Conservation (phyloP, 352 stramenopile genomes). For the Globisporangium canariense region DNA sequence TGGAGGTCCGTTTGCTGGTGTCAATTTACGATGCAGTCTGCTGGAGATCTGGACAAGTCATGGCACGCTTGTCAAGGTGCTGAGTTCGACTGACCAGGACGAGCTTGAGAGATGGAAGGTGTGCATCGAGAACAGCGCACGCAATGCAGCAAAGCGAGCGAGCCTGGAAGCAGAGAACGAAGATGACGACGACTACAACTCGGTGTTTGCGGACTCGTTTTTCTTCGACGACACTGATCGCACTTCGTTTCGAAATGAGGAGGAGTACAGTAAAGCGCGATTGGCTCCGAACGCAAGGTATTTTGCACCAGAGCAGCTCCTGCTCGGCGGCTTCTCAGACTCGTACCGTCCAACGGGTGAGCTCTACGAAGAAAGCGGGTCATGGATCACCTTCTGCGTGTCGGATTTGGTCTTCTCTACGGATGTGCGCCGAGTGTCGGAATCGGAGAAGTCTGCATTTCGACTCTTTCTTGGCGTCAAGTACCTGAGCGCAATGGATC, state of each 20-base stretch:
- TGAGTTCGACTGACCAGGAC: constrained; percentile 51
- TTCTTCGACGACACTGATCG: constrained; percentile 15
- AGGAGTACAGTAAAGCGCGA: constrained; percentile 11
- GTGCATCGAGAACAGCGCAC: constrained; percentile 56
- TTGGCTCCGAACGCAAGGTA: constrained; percentile 22
- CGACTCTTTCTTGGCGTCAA: constrained; percentile 54
- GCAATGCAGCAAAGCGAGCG: constrained; percentile 33
- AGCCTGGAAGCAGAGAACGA: constrained; percentile 22
- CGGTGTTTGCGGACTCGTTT: constrained; percentile 26
- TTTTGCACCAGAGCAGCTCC: constrained; percentile 41
- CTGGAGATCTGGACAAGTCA: constrained; percentile 58
- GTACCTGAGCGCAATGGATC: constrained; percentile 60
- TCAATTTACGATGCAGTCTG: constrained; percentile 27
- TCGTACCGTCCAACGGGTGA: constrained; percentile 45
- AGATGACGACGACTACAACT: constrained; percentile 32
- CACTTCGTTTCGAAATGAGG: constrained; percentile 5
- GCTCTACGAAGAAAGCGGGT: constrained; percentile 49
- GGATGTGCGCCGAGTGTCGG: constrained; percentile 66
- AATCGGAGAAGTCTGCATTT: constrained; percentile 59
- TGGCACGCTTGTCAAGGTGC: constrained; percentile 52
- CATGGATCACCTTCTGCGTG: constrained; percentile 75
- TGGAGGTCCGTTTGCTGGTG: constrained; percentile 39
- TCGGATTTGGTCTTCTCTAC: constrained; percentile 53
- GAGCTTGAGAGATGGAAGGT: constrained; percentile 74
- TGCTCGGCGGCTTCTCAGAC: constrained; percentile 72